Evolutionary conservation across 495 filamentous ascomycete species (phyloP).

Genomic region (Xylaria telfairii): DNA sequence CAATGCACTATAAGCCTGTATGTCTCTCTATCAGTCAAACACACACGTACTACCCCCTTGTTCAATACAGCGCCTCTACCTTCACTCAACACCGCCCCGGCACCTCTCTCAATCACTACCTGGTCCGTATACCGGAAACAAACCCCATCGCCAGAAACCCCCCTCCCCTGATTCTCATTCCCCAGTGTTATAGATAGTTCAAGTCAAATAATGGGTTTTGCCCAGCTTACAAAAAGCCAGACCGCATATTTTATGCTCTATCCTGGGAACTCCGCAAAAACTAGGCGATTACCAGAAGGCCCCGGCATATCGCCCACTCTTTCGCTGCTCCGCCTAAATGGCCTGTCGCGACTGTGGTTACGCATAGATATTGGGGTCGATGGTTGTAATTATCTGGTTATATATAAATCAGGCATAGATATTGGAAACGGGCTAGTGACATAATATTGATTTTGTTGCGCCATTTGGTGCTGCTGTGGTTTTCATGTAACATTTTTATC

Average conservation of each 20-base stretch:
- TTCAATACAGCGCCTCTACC: neutral
- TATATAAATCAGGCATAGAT: too few species aligned
- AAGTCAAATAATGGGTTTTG: neutral
- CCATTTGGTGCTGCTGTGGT: too few species aligned
- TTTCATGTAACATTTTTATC: too few species aligned
- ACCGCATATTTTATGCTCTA: neutral
- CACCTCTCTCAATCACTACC: too few species aligned
- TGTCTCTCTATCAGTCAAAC: neutral
- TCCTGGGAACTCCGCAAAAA: neutral
- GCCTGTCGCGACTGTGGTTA: constrained; percentile 64
- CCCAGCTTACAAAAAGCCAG: neutral
- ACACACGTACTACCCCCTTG: neutral
- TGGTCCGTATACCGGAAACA: too few species aligned
- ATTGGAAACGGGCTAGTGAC: too few species aligned
- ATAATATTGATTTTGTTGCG: too few species aligned
- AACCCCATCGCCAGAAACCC: too few species aligned
- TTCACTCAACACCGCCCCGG: too few species aligned
- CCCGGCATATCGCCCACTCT: constrained; percentile 76
- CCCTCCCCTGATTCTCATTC: too few species aligned
- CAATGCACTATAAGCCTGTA: neutral
- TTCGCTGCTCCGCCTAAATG: constrained; percentile 79
- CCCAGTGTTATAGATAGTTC: too few species aligned
- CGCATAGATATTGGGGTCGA: constrained; percentile 52
- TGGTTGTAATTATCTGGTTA: neutral
- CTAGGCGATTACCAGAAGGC: constrained; percentile 59